A percentile compares a stretch with the other conserved stretches of the same genome.
These are phyloP conservation scores for Floccularia luteovirens DNA, from an alignment of 768 basidiomycete genomes.

Conservation along the genomic window DNA sequence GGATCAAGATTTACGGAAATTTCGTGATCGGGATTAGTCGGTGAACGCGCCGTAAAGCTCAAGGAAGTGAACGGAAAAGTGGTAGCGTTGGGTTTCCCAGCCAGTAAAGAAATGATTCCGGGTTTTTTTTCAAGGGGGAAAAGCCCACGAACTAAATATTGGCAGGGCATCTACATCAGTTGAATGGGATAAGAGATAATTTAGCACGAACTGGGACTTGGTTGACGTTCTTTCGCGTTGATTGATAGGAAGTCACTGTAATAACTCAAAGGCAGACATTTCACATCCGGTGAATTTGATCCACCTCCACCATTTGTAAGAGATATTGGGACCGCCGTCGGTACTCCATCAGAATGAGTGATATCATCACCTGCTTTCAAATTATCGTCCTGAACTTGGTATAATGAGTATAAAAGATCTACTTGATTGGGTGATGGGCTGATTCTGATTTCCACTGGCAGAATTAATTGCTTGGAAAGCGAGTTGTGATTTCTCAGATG, in stretches of 20 bases:
- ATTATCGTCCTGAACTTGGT: no score
- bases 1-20: slow-evolving; percentile 46
- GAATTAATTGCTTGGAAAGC: no score
- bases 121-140: slow-evolving; percentile 73
- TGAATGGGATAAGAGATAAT: neutral
- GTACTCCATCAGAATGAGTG: neutral
- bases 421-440: no score
- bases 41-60: slow-evolving; percentile 53
- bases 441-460: no score
- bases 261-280: slow-evolving; percentile 39
- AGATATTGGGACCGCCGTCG: neutral
- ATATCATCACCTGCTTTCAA: no score
- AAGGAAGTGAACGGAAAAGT: slow-evolving; percentile 89
- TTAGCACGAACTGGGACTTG: slow-evolving; percentile 53
- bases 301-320: neutral
- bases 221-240: slow-evolving; percentile 51
- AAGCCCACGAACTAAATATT: slow-evolving; percentile 51
- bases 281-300: slow-evolving; percentile 10
- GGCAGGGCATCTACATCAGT: neutral
- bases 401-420: no score
- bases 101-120: slow-evolving; percentile 74
- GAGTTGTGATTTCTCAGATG: no score
- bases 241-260: slow-evolving; percentile 59
- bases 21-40: slow-evolving; percentile 34
- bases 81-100: slow-evolving; percentile 86